These are phyloP conservation scores for Meyerozyma athensensis DNA, from an alignment of 1,139 yeast species.

Conservation along the genomic window DNA sequence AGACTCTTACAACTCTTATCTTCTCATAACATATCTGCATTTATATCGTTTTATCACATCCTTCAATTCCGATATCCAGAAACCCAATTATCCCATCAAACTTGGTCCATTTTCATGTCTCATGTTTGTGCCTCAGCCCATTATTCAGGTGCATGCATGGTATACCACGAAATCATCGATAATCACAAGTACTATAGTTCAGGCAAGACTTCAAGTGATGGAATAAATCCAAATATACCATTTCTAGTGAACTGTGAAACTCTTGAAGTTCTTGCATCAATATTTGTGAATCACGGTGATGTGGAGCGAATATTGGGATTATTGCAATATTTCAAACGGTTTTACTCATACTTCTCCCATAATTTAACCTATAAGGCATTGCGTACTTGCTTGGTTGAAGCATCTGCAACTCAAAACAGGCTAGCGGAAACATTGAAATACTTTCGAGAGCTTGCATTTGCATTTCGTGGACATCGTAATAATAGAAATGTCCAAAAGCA, in stretches of 20 bases:
- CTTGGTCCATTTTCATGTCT: slow-evolving; percentile 30
- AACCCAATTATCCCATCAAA: slow-evolving; percentile 27
- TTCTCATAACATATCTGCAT: neutral
- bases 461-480: slow-evolving; percentile 16
- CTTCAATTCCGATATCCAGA: slow-evolving; percentile 6
- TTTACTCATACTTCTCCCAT: slow-evolving; percentile 34
- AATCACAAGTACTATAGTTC: slow-evolving; percentile 18
- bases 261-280: slow-evolving; percentile 22
- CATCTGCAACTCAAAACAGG: slow-evolving; percentile 22
- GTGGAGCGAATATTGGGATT: slow-evolving; percentile 27
- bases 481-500: slow-evolving; percentile 8
- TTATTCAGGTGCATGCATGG: slow-evolving; percentile 30
- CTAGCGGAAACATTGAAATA: slow-evolving; percentile 20
- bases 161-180: slow-evolving; percentile 36
- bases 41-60: neutral
- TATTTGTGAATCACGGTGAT: slow-evolving; percentile 27
- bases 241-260: slow-evolving; percentile 27
- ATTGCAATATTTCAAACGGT: slow-evolving; percentile 32
- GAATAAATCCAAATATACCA: slow-evolving; percentile 23
- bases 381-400: slow-evolving; percentile 27
- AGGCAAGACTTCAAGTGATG: slow-evolving; percentile 14
- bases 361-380: slow-evolving; percentile 23
- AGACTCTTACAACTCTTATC: neutral
- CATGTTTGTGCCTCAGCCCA: slow-evolving; percentile 23
- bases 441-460: slow-evolving; percentile 21